phyloP scores from a whole-genome alignment of 805 yeast species.

The Candida maesae region DNA sequence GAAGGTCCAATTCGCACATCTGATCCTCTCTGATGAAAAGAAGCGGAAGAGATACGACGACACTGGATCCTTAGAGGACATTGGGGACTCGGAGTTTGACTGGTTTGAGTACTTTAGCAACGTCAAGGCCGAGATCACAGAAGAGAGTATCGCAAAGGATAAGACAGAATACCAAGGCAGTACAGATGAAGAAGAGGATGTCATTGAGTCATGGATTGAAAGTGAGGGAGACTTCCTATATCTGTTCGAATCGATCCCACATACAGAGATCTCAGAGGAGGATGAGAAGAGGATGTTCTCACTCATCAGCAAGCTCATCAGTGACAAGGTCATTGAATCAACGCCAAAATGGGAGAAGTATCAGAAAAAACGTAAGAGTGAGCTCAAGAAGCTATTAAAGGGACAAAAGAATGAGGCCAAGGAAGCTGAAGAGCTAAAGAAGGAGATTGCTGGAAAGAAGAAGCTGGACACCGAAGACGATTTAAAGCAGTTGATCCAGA shows the following conservation, averaged over 20 bases:
- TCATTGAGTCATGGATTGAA: slow-evolving; percentile 53
- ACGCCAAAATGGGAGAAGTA: slow-evolving; percentile 49
- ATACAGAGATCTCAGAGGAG: slow-evolving; percentile 54
- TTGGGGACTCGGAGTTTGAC: slow-evolving; percentile 37
- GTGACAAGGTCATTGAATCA: slow-evolving; percentile 33
- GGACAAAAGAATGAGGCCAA: slow-evolving; percentile 59
- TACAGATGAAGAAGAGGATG: slow-evolving; percentile 57
- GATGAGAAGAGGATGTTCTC: slow-evolving; percentile 61
- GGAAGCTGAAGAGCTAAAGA: slow-evolving; percentile 51
- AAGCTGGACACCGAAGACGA: slow-evolving; percentile 35
- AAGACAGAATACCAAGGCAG: slow-evolving; percentile 57
- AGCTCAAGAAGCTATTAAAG: slow-evolving; percentile 45
- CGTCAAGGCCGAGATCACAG: slow-evolving; percentile 46
- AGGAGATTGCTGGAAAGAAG: slow-evolving; percentile 33
- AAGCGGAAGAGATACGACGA: slow-evolving; percentile 57
- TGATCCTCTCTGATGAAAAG: slow-evolving; percentile 56
- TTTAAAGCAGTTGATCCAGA: slow-evolving; percentile 45
- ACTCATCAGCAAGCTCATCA: slow-evolving; percentile 45
- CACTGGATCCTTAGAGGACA: slow-evolving; percentile 60
- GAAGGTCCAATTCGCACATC: slow-evolving; percentile 69
- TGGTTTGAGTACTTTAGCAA: slow-evolving; percentile 56
- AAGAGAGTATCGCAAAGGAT: slow-evolving; percentile 70
- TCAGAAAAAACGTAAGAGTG: slow-evolving; percentile 43
- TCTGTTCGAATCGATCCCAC: slow-evolving; percentile 74
- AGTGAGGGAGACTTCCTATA: slow-evolving; percentile 65